Base-by-base conservation (phyloP, 805 yeast genomes). In the Pichia occidentalis region DNA sequence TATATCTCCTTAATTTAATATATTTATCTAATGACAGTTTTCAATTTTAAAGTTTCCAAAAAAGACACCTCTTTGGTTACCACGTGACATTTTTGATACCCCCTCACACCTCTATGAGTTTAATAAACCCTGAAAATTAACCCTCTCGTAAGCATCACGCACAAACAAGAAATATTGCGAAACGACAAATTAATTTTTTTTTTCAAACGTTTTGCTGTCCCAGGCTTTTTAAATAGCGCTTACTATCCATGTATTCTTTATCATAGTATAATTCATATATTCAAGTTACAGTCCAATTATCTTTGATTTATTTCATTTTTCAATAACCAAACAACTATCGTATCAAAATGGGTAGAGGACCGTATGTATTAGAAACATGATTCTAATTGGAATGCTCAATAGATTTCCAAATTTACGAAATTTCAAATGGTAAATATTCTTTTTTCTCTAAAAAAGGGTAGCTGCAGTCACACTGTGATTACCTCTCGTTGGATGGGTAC, bases 291-390 rank as follows among this genome's bases (percentile, higher is more conserved):
- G 14, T 16, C 17, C 21, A 8, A 24, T 26, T 29, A 24, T 28
- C 34, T 25, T 39, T 36, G 19, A 35, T 22, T 32, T 18, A n/a
- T 20, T 12, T 29, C 12, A 1, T 24, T 21, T 16, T 20, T 41
- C 9, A 10, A n/a, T 21, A 25, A 29, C 25, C 16, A 34, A 27
- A 23, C 31, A 17, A 39, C 24, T 21, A 34, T 26, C 21, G 36
- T 18, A 24, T 35, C 60, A 77, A 71, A 65, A 77, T 77, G 85
- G 84, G 75, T 65, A 77, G 85, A 77, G 85, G 85, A 70, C 84
- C 84, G 75, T 71, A 70, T 64, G 76, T 71, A 63, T 37, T 32
- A 20, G 25, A 26, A 26, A 34, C n/a, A 34, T 30, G n/a, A 30
- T 17, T 29, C 16, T 16, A 16, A 27, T n/a, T 17, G 7, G 7